phyloP scores from a whole-genome alignment of 1,284 basidiomycete species.

The Rhizopogon hawkerae region DNA sequence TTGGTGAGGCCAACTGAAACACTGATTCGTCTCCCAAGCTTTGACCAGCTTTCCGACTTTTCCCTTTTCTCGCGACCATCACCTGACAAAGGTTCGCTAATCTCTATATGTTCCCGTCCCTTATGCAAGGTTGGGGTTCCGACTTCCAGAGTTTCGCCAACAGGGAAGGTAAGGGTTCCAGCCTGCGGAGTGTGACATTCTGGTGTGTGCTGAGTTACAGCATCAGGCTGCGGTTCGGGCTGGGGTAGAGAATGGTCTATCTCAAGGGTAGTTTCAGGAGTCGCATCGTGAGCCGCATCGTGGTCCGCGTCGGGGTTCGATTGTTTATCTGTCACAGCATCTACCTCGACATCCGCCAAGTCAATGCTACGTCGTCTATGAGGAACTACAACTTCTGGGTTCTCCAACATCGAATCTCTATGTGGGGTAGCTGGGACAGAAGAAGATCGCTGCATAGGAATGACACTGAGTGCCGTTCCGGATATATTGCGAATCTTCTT shows the following conservation, averaged over 20 bases:
- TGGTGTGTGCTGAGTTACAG: constrained; percentile 3
- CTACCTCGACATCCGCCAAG: constrained; percentile 24
- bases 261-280: constrained; percentile 8
- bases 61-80: constrained; percentile 28
- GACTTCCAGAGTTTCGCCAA: constrained; percentile 1
- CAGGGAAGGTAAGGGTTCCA: constrained; percentile 5
- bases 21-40: constrained; percentile 53
- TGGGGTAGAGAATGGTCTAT: constrained; percentile 5
- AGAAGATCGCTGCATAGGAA: constrained; percentile 36
- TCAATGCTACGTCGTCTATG: constrained; percentile 38
- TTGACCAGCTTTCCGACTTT: constrained; percentile 46
- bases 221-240: background rate
- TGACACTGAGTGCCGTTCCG: constrained; percentile 18
- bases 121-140: background rate
- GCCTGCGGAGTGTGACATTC: constrained; percentile 11
- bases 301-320: constrained; percentile 3
- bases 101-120: constrained; percentile 15
- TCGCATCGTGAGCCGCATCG: constrained; percentile 4
- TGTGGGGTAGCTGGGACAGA: constrained; percentile 45
- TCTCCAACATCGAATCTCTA: constrained; percentile 18
- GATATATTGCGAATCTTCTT: constrained; percentile 44
- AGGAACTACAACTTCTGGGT: constrained; percentile 19
- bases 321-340: constrained; percentile 6
- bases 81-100: constrained; percentile 17
- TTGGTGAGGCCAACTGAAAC: constrained; percentile 39